These are phyloP conservation scores for Corymbia citriodora DNA, from an alignment of 441 rosid species.

Conservation along the genomic window DNA sequence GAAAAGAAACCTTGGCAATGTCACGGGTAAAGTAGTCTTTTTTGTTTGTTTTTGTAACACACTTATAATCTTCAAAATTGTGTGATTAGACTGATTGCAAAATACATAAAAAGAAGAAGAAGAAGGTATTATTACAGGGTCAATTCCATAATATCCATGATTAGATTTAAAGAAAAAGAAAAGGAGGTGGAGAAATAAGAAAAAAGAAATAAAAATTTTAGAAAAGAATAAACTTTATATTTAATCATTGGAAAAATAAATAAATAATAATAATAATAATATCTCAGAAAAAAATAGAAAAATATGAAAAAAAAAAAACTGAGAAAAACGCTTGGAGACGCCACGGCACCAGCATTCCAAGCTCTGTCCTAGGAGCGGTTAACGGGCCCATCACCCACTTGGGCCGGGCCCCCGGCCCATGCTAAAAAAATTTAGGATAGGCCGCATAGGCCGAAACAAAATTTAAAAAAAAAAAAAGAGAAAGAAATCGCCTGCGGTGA, in stretches of 20 bases:
- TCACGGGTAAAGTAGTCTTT: rapidly evolving
- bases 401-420: neutral
- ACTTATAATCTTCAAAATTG: neutral
- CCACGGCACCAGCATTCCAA: neutral
- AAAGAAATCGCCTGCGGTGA: rapidly evolving
- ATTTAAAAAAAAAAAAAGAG: neutral
- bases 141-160: neutral
- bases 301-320: too few relatives aligned
- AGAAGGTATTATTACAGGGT: too few relatives aligned
- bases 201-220: neutral
- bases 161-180: neutral
- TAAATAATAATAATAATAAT: too few relatives aligned
- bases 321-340: neutral
- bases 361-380: neutral
- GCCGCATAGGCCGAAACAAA: neutral
- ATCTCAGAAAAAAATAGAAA: too few relatives aligned
- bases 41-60: neutral
- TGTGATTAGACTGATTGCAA: too few relatives aligned
- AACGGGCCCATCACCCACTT: neutral
- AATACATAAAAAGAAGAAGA: too few relatives aligned
- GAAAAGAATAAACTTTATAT: too few relatives aligned
- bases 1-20: neutral
- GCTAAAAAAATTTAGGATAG: neutral
- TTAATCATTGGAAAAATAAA: neutral
- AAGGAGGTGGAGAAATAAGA: neutral